Evolutionary conservation across 352 stramenopile genomes (phyloP), one percentile per base, ranked within the genome.

Genomic region (Albugo candida): DNA sequence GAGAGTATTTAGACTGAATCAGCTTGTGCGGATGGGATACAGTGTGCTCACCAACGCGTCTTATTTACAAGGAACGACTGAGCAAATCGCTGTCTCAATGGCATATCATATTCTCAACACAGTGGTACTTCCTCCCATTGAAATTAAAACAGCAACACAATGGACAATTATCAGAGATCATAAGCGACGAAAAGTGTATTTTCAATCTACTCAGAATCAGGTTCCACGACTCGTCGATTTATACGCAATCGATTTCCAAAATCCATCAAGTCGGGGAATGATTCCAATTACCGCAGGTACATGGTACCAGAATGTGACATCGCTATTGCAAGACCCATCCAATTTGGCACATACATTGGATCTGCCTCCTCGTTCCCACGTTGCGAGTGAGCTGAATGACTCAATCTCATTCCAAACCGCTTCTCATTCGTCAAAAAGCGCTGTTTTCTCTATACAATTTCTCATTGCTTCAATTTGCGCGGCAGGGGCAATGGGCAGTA

Each of bases 161-260:
- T 86, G 68, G 64, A 78, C 59, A 4, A 54, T 86, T 43, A 64
- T 83, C n/a, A 66, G 70, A 17, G 73, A 86, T 53, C 73, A 86
- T 45, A 51, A 41, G n/a, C 50, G 60, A 11, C 54, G 59, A 11
- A 74, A 70, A 57, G 54, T 86, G n/a, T 86, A 82, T 51, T 58
- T 86, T 38, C 70, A 65, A 35, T 78, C 70, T 16, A 86, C 63
- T 13, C 55, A 70, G 13, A 86, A 86, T 53, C 70, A 80, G 45
- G 51, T 78, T n/a, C 48, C 82, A 35, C 73, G 73, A 31, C 52
- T 60, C 10, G 58, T 86, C 36, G 73, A 75, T 45, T 47, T 86
- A 34, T 66, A 64, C 38, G 52, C 64, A 49, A 5, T 86, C 11
- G 70, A 82, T 39, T 86, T 81, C 52, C 44, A 41, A 1, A 53